Percentiles rank a stretch among this genome's conserved stretches.
phyloP scores from a whole-genome alignment of 1,139 yeast genomes.

The Suhomyces coccinellae region DNA sequence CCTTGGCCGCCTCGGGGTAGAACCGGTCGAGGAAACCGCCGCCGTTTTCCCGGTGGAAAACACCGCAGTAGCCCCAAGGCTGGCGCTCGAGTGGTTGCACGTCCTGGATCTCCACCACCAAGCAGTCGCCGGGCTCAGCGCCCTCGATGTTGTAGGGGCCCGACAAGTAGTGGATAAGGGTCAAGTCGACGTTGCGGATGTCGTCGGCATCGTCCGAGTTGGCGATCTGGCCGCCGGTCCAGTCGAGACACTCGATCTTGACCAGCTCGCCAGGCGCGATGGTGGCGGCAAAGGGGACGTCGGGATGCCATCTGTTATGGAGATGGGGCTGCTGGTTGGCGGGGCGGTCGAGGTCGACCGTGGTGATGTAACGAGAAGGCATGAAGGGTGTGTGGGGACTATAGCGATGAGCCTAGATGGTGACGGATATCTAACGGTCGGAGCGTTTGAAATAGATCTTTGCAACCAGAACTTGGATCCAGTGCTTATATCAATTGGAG shows the following conservation, averaged over 20 bases:
- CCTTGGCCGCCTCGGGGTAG: slow-evolving; percentile 52
- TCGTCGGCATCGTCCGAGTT: slow-evolving; percentile 51
- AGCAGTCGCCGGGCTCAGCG: slow-evolving; percentile 49
- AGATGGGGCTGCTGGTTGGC: slow-evolving; percentile 47
- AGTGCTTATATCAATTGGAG: too few relatives aligned
- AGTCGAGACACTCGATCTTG: slow-evolving; percentile 50
- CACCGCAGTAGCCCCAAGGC: slow-evolving; percentile 55
- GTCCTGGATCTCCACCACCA: slow-evolving; percentile 50
- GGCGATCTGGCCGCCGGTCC: slow-evolving; percentile 54
- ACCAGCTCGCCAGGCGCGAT: slow-evolving; percentile 44
- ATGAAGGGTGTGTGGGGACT: neutral
- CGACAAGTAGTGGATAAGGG: slow-evolving; percentile 47
- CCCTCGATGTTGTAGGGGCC: slow-evolving; percentile 49
- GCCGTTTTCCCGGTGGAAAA: slow-evolving; percentile 48
- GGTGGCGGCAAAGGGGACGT: slow-evolving; percentile 40
- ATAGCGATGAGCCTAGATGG: too few relatives aligned
- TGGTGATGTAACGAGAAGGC: slow-evolving; percentile 18
- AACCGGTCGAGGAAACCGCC: slow-evolving; percentile 51
- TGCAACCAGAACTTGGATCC: too few relatives aligned
- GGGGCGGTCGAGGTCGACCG: slow-evolving; percentile 41
- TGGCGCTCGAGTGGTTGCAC: slow-evolving; percentile 52
- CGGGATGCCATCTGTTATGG: slow-evolving; percentile 57
- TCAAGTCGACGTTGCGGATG: slow-evolving; percentile 42
- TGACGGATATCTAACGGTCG: too few relatives aligned
- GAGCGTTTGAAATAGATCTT: too few relatives aligned